Evolutionary conservation across 768 basidiomycete genomes (phyloP).

Genomic region (Termitomyces sp.): DNA sequence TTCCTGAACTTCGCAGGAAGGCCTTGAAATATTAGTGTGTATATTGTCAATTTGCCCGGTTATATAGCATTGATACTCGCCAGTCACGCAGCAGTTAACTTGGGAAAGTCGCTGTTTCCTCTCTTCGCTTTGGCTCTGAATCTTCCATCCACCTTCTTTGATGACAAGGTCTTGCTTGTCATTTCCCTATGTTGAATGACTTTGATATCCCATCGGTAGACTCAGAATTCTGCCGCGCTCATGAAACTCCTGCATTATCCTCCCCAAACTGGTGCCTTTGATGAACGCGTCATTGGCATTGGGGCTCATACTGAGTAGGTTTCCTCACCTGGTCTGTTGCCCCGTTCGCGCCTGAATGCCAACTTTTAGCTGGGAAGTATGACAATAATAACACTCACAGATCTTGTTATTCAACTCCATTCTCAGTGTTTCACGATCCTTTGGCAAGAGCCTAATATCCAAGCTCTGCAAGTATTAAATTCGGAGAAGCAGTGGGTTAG

Average conservation of each 20-base stretch:
- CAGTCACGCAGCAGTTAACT: constrained; percentile 33
- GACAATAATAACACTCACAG: constrained; percentile 1
- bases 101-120: constrained; percentile 73
- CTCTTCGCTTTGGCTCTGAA: constrained; percentile 82
- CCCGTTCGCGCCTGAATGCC: background rate
- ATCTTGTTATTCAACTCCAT: background rate
- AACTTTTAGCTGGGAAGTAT: constrained; percentile 47
- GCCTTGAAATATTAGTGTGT: constrained; percentile 67
- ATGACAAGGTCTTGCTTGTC: constrained; percentile 58
- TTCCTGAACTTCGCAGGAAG: constrained; percentile 56
- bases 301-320: constrained; percentile 74
- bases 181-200: background rate
- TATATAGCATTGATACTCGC: background rate
- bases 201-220: constrained; percentile 38
- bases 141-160: constrained; percentile 72
- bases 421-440: constrained; percentile 79
- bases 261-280: constrained; percentile 45
- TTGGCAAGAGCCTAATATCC: constrained; percentile 71
- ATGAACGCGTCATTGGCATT: constrained; percentile 64
- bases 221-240: constrained; percentile 71
- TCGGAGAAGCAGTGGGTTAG: constrained; percentile 75
- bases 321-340: background rate
- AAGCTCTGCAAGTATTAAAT: constrained; percentile 83
- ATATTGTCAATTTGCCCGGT: background rate
- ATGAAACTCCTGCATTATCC: constrained; percentile 82